phyloP scores from a whole-genome alignment of 2,329 filamentous ascomycete species.

The Alternaria sp. region DNA sequence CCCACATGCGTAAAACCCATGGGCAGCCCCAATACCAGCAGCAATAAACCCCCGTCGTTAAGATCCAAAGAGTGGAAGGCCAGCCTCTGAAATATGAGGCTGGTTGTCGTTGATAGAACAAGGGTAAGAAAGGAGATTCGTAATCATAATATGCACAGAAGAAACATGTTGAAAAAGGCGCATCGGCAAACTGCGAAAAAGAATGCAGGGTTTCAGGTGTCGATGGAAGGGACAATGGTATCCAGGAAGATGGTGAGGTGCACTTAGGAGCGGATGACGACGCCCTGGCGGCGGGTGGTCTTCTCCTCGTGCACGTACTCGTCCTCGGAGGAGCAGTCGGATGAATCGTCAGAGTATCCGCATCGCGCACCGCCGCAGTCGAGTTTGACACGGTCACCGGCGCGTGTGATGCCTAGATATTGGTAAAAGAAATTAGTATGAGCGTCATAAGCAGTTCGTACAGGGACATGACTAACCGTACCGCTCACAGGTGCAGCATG shows the following conservation, averaged over 20 bases:
- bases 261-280: constrained; percentile 53
- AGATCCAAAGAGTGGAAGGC: constrained; percentile 11
- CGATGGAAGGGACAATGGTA: constrained; percentile 9
- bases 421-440: constrained; percentile 53
- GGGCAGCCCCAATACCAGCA: constrained; percentile 29
- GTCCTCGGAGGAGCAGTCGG: constrained; percentile 75
- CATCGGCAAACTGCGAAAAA: constrained; percentile 11
- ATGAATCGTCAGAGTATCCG: constrained; percentile 77
- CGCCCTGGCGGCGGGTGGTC: constrained; percentile 58
- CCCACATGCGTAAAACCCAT: constrained; percentile 5
- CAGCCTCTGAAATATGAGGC: not conserved
- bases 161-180: constrained; percentile 25
- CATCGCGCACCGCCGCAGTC: constrained; percentile 92
- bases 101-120: constrained; percentile 3
- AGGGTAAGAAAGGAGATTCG: constrained; percentile 26
- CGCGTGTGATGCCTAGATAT: constrained; percentile 88
- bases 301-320: constrained; percentile 63
- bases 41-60: constrained; percentile 27
- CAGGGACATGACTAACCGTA: not conserved
- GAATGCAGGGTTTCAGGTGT: not conserved
- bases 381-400: constrained; percentile 91
- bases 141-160: constrained; percentile 45
- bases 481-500: constrained; percentile 84
- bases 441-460: not conserved
- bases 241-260: constrained; percentile 2